Evolutionary conservation across 2,329 filamentous ascomycete genomes (phyloP), one percentile per base, ranked within the genome.

Genomic region (Xylaria sp.): DNA sequence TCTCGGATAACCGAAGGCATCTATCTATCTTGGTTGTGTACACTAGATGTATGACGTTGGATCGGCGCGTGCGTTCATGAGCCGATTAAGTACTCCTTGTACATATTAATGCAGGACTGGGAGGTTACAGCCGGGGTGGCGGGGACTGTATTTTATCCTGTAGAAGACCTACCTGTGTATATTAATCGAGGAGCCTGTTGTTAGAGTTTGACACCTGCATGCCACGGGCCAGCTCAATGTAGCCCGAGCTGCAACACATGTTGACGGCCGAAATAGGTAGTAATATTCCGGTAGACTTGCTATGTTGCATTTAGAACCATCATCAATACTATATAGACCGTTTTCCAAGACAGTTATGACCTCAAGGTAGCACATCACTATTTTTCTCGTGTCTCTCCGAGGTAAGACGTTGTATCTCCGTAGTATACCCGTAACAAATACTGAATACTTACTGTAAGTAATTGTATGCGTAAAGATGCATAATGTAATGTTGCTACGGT

Each of bases 181-280:
- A 47, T 38, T 25, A 53, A 61, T 15, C 29, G 15, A 45, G 3
- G 17, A 31, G 15, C 47, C 17, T 9, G 17, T 33, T 17, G 22
- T 39, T 55, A 42, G 5, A 61, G 11, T 36, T 61, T 45, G 17
- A 29, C 11, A 31, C 20, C 15, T 39, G 25, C 60, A 42, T 42
- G n/a, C 39, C 22, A 49, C 27, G 42, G 13, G 4, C 25, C 17
- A 11, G 20, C 15, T 36, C 47, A 25, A 29, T 45, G 39, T 29
- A 17, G 22, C 10, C 25, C 36, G 47, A 27, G 33, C 15, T 31
- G 39, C 33, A 17, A 31, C 15, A 13, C 47, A 15, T 27, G 33
- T 17, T 39, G 3, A 39, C 51, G 20, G 33, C 51, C 33, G n/a
- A 20, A 36, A 29, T 20, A 50, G 25, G 49, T 20, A 31, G n/a